Evolutionary conservation across 129 eudicot genomes (phyloP).

Genomic region (Arctium lappa): DNA sequence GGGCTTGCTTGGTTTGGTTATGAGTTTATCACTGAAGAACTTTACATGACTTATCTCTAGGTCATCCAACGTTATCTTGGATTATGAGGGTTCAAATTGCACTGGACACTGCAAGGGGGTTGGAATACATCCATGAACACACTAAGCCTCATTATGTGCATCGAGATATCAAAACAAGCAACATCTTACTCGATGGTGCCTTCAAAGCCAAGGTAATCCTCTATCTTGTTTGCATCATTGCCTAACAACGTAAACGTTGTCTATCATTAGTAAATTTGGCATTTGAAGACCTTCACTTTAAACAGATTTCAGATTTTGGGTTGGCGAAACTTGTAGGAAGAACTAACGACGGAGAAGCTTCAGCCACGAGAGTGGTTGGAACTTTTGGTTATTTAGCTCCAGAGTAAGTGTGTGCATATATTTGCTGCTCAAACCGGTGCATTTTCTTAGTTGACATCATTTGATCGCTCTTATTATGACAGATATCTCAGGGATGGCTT

Average conservation of each 20-base stretch:
- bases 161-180: slow-evolving; percentile 91
- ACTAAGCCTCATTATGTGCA: slow-evolving; percentile 96
- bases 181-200: slow-evolving; percentile 80
- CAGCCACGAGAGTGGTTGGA: slow-evolving; percentile 91
- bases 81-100: slow-evolving; percentile 91
- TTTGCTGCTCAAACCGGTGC: background rate
- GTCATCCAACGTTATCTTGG: slow-evolving; percentile 92
- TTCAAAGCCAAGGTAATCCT: slow-evolving; percentile 84
- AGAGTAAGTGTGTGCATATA: slow-evolving; percentile 58
- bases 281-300: slow-evolving; percentile 12
- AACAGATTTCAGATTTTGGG: slow-evolving; percentile 94
- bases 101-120: slow-evolving; percentile 91
- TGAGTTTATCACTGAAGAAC: background rate
- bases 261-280: background rate
- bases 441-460: background rate
- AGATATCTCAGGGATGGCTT: slow-evolving; percentile 86
- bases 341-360: slow-evolving; percentile 71
- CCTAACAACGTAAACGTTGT: background rate
- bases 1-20: background rate
- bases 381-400: slow-evolving; percentile 97
- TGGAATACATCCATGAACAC: slow-evolving; percentile 97
- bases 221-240: slow-evolving; percentile 2
- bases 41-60: slow-evolving; percentile 29
- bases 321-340: slow-evolving; percentile 85
- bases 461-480: slow-evolving; percentile 3